phyloP scores from a whole-genome alignment of 768 basidiomycete species.

The Auricularia auricula-judae region DNA sequence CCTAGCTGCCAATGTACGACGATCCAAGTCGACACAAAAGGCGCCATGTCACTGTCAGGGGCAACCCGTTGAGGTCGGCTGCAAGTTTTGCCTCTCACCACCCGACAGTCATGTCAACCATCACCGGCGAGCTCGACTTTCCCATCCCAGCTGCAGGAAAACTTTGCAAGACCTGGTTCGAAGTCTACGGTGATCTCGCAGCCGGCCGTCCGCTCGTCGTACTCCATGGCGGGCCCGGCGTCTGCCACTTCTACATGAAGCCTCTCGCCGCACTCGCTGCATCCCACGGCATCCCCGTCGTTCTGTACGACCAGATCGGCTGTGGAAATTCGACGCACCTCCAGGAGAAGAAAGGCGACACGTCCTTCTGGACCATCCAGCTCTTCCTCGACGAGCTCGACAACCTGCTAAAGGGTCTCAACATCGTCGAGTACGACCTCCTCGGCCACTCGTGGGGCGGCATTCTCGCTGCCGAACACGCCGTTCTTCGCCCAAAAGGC shows the following conservation, averaged over 20 bases:
- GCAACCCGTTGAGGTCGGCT: too few species aligned
- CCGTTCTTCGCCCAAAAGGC: constrained; percentile 2
- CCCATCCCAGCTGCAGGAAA: neutral
- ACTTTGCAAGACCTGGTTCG: constrained; percentile 6
- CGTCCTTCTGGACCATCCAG: constrained; percentile 7
- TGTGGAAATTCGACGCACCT: constrained; percentile 8
- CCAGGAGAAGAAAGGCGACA: constrained; percentile 6
- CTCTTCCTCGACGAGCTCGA: constrained; percentile 9
- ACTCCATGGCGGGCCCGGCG: constrained; percentile 8
- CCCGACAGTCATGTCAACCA: neutral
- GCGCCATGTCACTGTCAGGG: too few species aligned
- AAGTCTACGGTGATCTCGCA: constrained; percentile 5
- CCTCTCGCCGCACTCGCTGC: neutral
- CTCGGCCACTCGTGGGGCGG: constrained; percentile 9
- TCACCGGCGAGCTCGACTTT: constrained; percentile 1
- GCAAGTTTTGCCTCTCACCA: too few species aligned
- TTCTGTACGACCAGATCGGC: constrained; percentile 10
- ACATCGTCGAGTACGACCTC: constrained; percentile 5
- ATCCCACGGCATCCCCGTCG: constrained; percentile 3
- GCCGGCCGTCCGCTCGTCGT: constrained; percentile 5
- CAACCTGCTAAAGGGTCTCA: constrained; percentile 4
- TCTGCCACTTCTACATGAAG: constrained; percentile 1
- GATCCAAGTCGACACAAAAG: too few species aligned
- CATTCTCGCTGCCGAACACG: constrained; percentile 4
- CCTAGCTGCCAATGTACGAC: too few species aligned